Evolutionary conservation across 257 asterid genomes (phyloP), one percentile per base, ranked within the genome.

Genomic region (Solanum pennellii): DNA sequence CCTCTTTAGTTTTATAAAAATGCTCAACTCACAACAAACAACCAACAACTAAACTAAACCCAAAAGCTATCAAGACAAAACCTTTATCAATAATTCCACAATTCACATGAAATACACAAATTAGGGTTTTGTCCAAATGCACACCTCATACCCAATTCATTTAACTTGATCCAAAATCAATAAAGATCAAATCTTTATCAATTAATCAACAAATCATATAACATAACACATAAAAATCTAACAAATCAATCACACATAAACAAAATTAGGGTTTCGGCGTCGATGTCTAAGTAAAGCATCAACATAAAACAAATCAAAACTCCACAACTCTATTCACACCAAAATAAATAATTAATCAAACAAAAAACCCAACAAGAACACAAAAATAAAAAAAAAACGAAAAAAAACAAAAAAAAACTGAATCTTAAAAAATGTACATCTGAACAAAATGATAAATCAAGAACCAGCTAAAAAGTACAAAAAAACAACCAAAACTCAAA

Each of bases 251-350:
- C 15, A 88, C 45, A 79, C 82, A n/a, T 4, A 76, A 12, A 1
- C 62, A 80, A 80, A 80, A 59, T 92, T 93, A 95, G 98, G 98
- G 98, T 94, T 95, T 91, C 37, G 31, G 68, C 68, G 14, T 60
- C 35, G 69, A 65, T 83, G 83, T 41, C 25, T 82, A 82, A 11
- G 12, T 5, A 82, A n/a, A 59, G 1, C 69, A 82, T 12, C 52
- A 82, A 6, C 69, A 41, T 2, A 12, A 82, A 21, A 31, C 6
- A 9, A 49, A 80, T 27, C 84, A 8, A 13, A 80, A 80, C 65
- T 27, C 68, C 65, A 80, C 68, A 47, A 9, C 84, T 6, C 29
- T 79, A 82, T 49, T 82, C 69, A 82, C 29, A 49, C 45, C 8
- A 82, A 82, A 52, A 52, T 39, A 52, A 8, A 29, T 16, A 21